Percentiles rank a stretch among this genome's conserved stretches.
These are phyloP conservation scores for Euphorbia lathyris DNA, from an alignment of 345 rosid genomes.

Conservation along the genomic window DNA sequence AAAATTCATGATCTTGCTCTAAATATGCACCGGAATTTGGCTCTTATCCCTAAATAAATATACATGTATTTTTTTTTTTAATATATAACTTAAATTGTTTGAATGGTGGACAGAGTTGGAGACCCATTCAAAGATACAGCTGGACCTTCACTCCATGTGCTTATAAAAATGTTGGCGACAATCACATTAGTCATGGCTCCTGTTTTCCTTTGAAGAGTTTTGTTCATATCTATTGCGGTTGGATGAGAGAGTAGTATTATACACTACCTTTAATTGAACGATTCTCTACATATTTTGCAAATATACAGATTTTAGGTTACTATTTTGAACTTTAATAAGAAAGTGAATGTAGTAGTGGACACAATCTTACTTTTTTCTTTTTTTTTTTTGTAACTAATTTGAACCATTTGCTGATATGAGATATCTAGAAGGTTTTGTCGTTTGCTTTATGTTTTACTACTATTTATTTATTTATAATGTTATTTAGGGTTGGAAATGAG, in stretches of 20 bases:
- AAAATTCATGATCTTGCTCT: too few species aligned
- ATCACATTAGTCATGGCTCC: slow-evolving; percentile 99
- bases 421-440: too few species aligned
- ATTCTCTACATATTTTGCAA: slow-evolving; percentile 19
- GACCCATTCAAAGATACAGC: slow-evolving; percentile 99
- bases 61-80: neutral
- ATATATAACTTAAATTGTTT: neutral
- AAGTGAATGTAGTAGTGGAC: neutral
- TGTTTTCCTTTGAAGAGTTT: slow-evolving; percentile 55
- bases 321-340: slow-evolving; percentile 8
- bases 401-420: too few species aligned
- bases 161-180: slow-evolving; percentile 82
- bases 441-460: too few species aligned
- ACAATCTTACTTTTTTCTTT: too few species aligned
- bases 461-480: too few species aligned
- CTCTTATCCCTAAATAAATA: too few species aligned
- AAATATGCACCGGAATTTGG: too few species aligned
- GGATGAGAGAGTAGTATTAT: slow-evolving; percentile 7
- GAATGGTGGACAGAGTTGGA: slow-evolving; percentile 72
- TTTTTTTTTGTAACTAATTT: too few species aligned
- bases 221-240: slow-evolving; percentile 19
- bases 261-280: slow-evolving; percentile 5
- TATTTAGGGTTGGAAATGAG: too few species aligned
- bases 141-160: slow-evolving; percentile 93
- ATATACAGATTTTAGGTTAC: slow-evolving; percentile 21